Percentiles rank a stretch among this genome's conserved stretches.
phyloP scores from a whole-genome alignment of 2,329 filamentous ascomycete species.

The Exophiala lecanii-corni region DNA sequence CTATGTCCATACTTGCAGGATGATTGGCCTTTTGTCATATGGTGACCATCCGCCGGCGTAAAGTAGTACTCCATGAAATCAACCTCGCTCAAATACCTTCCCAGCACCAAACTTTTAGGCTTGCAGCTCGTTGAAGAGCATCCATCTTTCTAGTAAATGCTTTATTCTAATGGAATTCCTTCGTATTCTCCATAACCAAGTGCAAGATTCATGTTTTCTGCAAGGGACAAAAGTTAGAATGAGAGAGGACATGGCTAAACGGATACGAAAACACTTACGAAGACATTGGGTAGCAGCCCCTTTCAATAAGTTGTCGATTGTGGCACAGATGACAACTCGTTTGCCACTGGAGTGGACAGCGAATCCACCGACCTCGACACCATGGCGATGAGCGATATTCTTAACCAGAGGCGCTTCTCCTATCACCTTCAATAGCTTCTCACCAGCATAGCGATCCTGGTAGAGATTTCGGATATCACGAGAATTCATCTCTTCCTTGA shows the following conservation, averaged over 20 bases:
- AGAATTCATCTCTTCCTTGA: constrained; percentile 80
- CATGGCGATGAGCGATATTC: constrained; percentile 76
- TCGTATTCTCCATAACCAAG: constrained; percentile 84
- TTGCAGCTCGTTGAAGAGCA: background rate
- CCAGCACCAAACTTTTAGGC: background rate
- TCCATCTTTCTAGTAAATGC: background rate
- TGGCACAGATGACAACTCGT: constrained; percentile 88
- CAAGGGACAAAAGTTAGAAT: constrained; percentile 1
- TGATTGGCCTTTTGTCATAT: too few species aligned
- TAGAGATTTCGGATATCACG: constrained; percentile 91
- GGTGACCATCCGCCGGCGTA: too few species aligned
- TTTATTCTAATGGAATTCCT: constrained; percentile 63
- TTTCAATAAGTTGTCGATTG: constrained; percentile 91
- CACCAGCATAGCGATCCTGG: constrained; percentile 91
- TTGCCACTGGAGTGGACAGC: constrained; percentile 86
- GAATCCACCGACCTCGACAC: constrained; percentile 90
- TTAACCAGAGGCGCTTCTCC: constrained; percentile 85
- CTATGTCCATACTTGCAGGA: too few species aligned
- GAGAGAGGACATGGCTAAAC: background rate
- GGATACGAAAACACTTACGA: constrained; percentile 54
- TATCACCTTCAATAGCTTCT: constrained; percentile 88
- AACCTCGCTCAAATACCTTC: background rate
- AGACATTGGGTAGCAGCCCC: constrained; percentile 89
- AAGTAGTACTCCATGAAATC: background rate
- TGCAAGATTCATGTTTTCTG: constrained; percentile 92